Evolutionary conservation across 805 yeast species (phyloP), one percentile per base, ranked within the genome.

Genomic region (Scheffersomyces ergatensis): DNA sequence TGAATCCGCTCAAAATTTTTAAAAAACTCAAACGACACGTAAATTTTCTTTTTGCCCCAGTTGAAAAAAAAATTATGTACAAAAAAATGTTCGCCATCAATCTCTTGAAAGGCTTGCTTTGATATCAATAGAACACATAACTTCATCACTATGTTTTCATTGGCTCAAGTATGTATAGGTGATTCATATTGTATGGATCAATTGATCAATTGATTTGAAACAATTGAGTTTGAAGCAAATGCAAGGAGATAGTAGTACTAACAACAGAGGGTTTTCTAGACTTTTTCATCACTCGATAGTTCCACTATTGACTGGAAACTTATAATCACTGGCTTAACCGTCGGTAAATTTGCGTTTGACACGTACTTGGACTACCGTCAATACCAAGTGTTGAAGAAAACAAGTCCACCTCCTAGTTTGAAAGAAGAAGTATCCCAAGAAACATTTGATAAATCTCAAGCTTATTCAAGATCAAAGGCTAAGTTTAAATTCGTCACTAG

Each of bases 291-390:
- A 25, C 65, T 84, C 44, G 96, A 89, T 57, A 68, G 65, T 36
- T 83, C 93, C 3, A 72, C 74, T 13, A 77, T 88, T 53, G 77
- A 89, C 46, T 93, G 97, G 97, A 89, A 88, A 57, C 54, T 73
- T 11, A 68, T 90, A 33, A 78, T 92, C 35, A 60, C 85, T 34
- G 86, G 89, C 1, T 80, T 89, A 55, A 76, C 95, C 3, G 69
- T 83, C 13, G 86, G 85, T 24, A 85, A 89, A 57, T 89, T 76
- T 55, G 62, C 74, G 3, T 89, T 89, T 58, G 93, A 88, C 51
- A 73, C 84, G 3, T 83, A 83, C 57, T 68, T 93, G 39, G 77
- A 81, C 35, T 76, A 73, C 49, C 83, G 97, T 53, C 98, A 93
- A 61, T 85, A 84, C 58, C 74, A 71, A 49, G 83, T 82, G 7